phyloP scores from a whole-genome alignment of 148 eudicot genomes.

The Chenopodium formosanum region DNA sequence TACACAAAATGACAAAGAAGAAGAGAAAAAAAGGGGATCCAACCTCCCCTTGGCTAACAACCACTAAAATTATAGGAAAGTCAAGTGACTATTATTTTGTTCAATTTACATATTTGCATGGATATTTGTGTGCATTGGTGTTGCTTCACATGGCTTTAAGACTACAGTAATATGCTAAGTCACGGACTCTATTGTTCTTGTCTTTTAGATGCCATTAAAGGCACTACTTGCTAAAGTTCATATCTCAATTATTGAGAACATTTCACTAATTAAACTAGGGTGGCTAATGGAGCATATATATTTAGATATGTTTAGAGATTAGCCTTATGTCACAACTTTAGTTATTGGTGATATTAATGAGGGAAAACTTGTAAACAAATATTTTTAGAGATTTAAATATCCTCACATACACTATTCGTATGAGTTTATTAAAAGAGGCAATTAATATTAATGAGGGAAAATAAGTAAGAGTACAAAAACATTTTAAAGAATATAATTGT shows the following conservation, averaged over 20 bases:
- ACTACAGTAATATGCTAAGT: slow-evolving; percentile 4
- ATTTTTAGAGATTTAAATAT: no score
- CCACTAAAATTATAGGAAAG: not conserved
- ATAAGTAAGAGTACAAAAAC: no score
- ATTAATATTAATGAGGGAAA: no score
- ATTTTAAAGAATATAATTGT: no score
- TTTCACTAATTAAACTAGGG: not conserved
- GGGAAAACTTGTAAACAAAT: no score
- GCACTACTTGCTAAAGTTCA: slow-evolving; percentile 10
- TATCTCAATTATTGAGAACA: slow-evolving; percentile 26
- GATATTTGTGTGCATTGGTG: slow-evolving; percentile 11
- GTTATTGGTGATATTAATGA: no score
- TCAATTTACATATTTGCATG: not conserved
- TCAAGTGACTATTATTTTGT: not conserved
- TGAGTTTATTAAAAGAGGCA: no score
- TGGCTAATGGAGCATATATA: no score
- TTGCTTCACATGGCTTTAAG: slow-evolving; percentile 24
- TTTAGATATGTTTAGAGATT: no score
- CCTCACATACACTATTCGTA: no score
- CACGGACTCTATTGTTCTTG: slow-evolving; percentile 30
- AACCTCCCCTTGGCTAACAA: not conserved
- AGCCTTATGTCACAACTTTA: no score
- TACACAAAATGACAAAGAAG: no score
- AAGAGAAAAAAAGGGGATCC: not conserved
- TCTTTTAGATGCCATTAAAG: slow-evolving; percentile 8